Evolutionary conservation across 495 filamentous ascomycete species (phyloP), one percentile per base, ranked within the genome.

Genomic region (Xylaria longipes): DNA sequence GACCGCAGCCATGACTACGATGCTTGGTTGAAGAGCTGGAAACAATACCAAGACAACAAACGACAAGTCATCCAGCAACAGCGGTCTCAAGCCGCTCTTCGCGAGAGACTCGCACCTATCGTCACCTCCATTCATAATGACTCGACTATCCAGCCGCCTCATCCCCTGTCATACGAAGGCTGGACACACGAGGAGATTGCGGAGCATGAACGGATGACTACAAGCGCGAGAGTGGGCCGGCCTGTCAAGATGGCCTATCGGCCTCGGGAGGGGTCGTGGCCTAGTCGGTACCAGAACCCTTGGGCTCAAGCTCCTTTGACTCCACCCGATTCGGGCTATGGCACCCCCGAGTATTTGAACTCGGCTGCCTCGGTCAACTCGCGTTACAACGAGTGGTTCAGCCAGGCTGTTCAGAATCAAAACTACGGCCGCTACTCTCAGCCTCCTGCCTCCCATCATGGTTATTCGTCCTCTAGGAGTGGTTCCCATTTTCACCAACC

Each of bases 1-100:
- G 88, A 93, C 70, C 88, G 92, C 75, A 90, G 90, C 66, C 89
- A 94, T 72, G 95, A 95, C 37, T 97, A 96, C 80, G 84, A 87
- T 29, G 89, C 91, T 17, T 98, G 95, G 93, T 85, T 90, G 65
- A 84, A 87, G 63, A 93, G 91, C 83, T 99, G 97, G 97, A 84
- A 92, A 50, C 89, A 88, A 43, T 97, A 92, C 89, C 84, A 90
- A 69, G 83, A 85, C 71, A 88, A 89, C 81, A 89, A 91, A 74
- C 85, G 86, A 65, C 82, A 87, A 71, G 84, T 87, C 71, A 76
- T 84, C 37, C 82, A 88, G 64, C 71, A 78, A 37, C 76, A 74
- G 54, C 74, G 75, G 68, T 74, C 77, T 2, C 75, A 77, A 20
- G 56, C 82, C 81, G 76, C 82, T 31, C 82, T 72, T 75, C 81